phyloP scores from a whole-genome alignment of 306 rosid species.

The Casuarina equisetifolia region DNA sequence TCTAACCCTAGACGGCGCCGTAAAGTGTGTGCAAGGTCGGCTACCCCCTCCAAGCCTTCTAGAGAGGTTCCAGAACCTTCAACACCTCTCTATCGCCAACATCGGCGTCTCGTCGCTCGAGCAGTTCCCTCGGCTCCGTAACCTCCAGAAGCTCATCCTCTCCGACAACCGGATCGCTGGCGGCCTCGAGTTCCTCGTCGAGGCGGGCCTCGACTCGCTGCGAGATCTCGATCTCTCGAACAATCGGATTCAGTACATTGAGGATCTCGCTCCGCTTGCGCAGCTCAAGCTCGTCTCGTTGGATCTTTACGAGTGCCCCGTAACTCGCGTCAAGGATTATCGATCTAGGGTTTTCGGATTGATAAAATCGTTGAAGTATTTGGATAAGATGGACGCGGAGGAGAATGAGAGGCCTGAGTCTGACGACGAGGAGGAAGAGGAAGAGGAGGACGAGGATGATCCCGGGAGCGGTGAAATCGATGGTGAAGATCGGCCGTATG shows the following conservation, averaged over 20 bases:
- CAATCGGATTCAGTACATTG: conserved; percentile 78
- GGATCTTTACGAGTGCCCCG: conserved; percentile 94
- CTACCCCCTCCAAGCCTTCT: conserved; percentile 78
- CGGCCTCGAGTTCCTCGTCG: conserved; percentile 69
- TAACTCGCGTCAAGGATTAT: conserved; percentile 83
- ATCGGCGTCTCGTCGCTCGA: conserved; percentile 84
- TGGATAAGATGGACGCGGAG: conserved; percentile 95
- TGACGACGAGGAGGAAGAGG: conserved; percentile 80
- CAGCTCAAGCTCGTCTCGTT: conserved; percentile 79
- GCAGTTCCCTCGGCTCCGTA: conserved; percentile 77
- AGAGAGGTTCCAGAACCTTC: conserved; percentile 80
- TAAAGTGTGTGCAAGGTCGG: conserved; percentile 82
- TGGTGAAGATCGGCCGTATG: conserved; percentile 59
- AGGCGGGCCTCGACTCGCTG: conserved; percentile 79
- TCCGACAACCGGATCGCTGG: conserved; percentile 90
- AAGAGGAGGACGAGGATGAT: conserved; percentile 75
- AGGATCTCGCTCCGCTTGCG: conserved; percentile 86
- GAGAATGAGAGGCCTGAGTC: conserved; percentile 87
- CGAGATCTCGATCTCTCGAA: conserved; percentile 84
- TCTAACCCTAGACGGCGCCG: conserved; percentile 89
- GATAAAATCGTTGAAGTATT: conserved; percentile 75
- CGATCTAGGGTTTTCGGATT: conserved; percentile 96
- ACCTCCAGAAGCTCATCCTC: conserved; percentile 70
- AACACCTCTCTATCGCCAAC: conserved; percentile 87
- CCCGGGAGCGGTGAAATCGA: conserved; percentile 92